Evolutionary conservation across 805 yeast genomes (phyloP).

Genomic region (Pichia phayaonensis): DNA sequence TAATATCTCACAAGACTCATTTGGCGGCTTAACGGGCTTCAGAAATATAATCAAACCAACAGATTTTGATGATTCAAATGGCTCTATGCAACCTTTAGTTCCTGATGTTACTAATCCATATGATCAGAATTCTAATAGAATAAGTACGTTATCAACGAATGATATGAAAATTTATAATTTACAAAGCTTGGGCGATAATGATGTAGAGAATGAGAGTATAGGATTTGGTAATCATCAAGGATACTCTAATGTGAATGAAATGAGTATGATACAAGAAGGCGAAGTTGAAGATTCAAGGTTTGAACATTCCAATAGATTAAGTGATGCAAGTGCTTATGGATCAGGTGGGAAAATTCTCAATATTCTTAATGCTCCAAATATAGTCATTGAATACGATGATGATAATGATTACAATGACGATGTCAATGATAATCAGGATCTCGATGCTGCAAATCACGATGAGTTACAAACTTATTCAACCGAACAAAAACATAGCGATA

Average conservation of each 20-base stretch:
- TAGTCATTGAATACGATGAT: background rate
- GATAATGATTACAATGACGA: background rate
- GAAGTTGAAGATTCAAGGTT: constrained; percentile 21
- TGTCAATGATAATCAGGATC: background rate
- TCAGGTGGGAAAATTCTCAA: background rate
- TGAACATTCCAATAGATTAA: background rate
- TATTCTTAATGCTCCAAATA: background rate
- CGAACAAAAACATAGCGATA: background rate
- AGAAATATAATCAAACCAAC: background rate
- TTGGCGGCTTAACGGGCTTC: constrained; percentile 8
- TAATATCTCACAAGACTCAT: constrained; percentile 6
- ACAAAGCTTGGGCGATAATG: constrained; percentile 5
- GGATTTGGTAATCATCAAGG: background rate
- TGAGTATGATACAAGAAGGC: constrained; percentile 30
- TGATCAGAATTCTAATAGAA: constrained; percentile 3
- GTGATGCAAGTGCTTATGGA: background rate
- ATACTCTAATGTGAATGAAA: constrained; percentile 14
- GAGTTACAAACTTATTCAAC: background rate
- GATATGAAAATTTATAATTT: constrained; percentile 26
- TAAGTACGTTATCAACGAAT: constrained; percentile 27
- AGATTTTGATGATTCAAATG: background rate
- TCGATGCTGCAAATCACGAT: background rate
- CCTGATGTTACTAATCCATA: background rate
- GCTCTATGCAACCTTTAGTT: background rate
- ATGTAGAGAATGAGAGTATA: background rate